Evolutionary conservation across 257 asterid species (phyloP), one percentile per base, ranked within the genome.

Genomic region (Coffea eugenioides): DNA sequence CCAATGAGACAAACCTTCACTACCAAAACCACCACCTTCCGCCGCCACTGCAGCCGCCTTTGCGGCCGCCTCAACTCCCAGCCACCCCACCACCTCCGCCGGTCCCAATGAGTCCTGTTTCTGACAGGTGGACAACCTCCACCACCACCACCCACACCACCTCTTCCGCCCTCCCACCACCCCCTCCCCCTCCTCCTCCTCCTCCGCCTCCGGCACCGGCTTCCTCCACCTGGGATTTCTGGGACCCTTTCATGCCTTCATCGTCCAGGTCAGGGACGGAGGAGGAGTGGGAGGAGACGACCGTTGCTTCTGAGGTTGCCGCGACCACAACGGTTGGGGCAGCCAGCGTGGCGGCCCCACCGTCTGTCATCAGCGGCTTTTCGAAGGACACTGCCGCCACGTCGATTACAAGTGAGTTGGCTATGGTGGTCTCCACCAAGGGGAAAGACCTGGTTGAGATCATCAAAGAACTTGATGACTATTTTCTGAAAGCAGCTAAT

Each of bases 171-270:
- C 89, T 83, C 56, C 97, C 90, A 0, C 97, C 91, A 0, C 98
- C 97, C 0, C 87, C 89, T 0, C 87, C 87, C 0, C 97, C 97
- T 0, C 88, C 90, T 0, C 97, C 90, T 0, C 97, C 97, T 0
- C 87, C 89, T 0, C 87, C 87, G 0, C 97, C 97, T 0, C 88
- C 90, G 0, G 97, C 83, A 8, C 86, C 85, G 36, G 77, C 90
- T 9, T 75, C 90, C 3, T 85, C 94, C 27, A 87, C 91, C 54
- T 95, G 98, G 99, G 98, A 95, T 83, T 93, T 93, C 87, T 95
- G 97, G 98, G 97, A 93, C 88, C 98, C 99, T 1, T 94, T 95
- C 71, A 85, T 92, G 89, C 98, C 95, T 1, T 70, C 90, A 21
- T 78, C 94, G 0, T 88, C 92, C 18, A 80, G 94, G 85, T 87